Conservation (phyloP, 2,329 filamentous ascomycete genomes). For the Epichloe glyceriae region DNA sequence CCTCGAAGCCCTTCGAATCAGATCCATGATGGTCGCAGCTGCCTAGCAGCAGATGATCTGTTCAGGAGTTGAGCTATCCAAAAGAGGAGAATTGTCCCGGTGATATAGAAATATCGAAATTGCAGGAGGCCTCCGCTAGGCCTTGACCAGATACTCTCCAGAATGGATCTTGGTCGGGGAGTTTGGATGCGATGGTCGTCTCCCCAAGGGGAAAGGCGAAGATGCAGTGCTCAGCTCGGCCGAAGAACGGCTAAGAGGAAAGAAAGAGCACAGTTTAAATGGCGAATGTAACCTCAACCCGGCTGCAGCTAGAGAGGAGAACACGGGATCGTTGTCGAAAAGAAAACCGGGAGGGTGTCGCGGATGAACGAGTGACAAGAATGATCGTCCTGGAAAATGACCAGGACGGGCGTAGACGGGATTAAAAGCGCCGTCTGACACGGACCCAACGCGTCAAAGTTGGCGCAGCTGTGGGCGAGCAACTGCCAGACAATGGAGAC, state of each 20-base stretch:
- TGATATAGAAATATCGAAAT: background rate
- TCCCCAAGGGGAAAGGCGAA: background rate
- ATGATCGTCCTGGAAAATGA: background rate
- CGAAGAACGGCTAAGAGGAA: background rate
- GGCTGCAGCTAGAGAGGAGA: background rate
- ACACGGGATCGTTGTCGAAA: background rate
- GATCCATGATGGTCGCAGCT: constrained; percentile 33
- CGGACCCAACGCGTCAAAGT: constrained; percentile 1
- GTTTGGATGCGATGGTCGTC: background rate
- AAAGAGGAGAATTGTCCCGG: background rate
- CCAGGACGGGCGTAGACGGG: background rate
- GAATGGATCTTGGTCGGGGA: background rate
- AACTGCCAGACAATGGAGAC: background rate
- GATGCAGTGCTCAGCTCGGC: background rate
- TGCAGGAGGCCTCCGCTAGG: background rate
- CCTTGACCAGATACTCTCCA: too few species aligned
- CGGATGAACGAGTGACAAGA: constrained; percentile 4
- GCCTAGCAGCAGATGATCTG: background rate
- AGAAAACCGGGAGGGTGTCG: background rate
- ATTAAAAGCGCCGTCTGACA: background rate
- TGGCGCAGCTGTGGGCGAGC: background rate
- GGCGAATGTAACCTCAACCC: background rate
- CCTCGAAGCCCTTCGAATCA: constrained; percentile 42
- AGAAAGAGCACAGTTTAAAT: background rate
- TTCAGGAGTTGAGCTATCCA: background rate